Evolutionary conservation across 345 rosid species (phyloP).

Genomic region (Pistacia atlantica): DNA sequence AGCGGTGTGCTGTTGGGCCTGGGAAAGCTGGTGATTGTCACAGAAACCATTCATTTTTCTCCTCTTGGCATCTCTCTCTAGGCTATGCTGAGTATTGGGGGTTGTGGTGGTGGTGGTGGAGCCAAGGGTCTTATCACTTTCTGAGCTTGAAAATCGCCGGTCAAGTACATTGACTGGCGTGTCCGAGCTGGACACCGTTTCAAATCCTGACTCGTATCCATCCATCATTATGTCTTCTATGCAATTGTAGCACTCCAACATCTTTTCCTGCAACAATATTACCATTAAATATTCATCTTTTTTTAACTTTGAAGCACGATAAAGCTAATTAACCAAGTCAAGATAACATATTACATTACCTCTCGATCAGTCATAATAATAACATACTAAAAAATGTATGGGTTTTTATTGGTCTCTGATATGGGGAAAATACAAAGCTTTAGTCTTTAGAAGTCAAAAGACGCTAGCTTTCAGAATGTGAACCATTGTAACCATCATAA

Average conservation of each 20-base stretch:
- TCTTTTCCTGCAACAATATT: conserved; percentile 39
- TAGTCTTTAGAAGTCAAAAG: neutral
- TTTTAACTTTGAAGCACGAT: no score
- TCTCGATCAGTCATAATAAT: no score
- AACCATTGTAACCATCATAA: neutral
- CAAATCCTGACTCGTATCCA: conserved; percentile 37
- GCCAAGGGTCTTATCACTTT: conserved; percentile 42
- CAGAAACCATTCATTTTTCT: conserved; percentile 27
- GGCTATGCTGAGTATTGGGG: neutral
- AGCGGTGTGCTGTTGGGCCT: conserved; percentile 23
- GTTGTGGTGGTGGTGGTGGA: conserved; percentile 8
- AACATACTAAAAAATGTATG: neutral
- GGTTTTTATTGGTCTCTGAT: neutral
- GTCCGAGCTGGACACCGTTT: conserved; percentile 40
- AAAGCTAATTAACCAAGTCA: no score
- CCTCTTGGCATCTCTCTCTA: conserved; percentile 30
- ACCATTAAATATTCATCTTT: neutral
- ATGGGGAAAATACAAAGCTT: neutral
- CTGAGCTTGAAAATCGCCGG: conserved; percentile 49
- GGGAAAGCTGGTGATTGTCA: conserved; percentile 34
- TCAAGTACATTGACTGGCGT: conserved; percentile 63
- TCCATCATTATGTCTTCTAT: conserved; percentile 41
- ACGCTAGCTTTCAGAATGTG: neutral
- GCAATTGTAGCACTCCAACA: conserved; percentile 50
- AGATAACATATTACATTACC: no score